Base-by-base conservation (phyloP, 1,284 basidiomycete genomes). In the Trichosporon ovoides region DNA sequence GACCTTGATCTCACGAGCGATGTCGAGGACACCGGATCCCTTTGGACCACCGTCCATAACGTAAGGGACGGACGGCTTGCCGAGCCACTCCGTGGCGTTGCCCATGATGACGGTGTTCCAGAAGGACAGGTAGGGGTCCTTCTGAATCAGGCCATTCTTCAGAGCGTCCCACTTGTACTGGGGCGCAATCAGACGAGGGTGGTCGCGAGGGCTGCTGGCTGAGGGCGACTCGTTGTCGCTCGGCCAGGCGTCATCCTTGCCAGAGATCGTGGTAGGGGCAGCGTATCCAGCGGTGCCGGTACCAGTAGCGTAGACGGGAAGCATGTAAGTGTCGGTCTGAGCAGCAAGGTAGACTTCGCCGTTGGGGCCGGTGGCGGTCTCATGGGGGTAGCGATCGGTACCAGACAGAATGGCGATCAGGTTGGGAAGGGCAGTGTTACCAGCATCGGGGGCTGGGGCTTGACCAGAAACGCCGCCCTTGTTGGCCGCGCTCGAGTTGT, bases 41-140 rank as follows among this genome's bases (percentile, higher is more conserved):
- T 59, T 59, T 24, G 78, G 71, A 63, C 82, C 82, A 49, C 89
- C 87, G 72, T 98, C 94, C 71, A 85, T 75, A 61, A 79, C 76
- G 73, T 96, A 96, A n/a, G 73, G 70, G 31, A 88, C 87, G 38
- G 88, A 85, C 19, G 82, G 81, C 36, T 81, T 71, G 56, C 74
- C 68, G 68, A 83, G 84, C 68, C 87, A 93, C 10, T 77, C 75
- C 0, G 90, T 84, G 10, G 94, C 95, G 76, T 98, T 98, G 61
- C 78, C 88, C 68, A 98, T 90, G 71, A 98, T 97, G 43, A 89
- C 89, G 40, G 83, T 81, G 79, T 98, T 97, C 95, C 94, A 98
- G 59, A 77, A 81, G 60, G 83, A 82, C 64, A 98, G 81, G 78
- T 97, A 97, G 11, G 92, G 86, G 74, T 96, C 89, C 60, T 82